These are phyloP conservation scores for Solanum chmielewskii DNA, from an alignment of 257 asterid genomes.

Conservation along the genomic window DNA sequence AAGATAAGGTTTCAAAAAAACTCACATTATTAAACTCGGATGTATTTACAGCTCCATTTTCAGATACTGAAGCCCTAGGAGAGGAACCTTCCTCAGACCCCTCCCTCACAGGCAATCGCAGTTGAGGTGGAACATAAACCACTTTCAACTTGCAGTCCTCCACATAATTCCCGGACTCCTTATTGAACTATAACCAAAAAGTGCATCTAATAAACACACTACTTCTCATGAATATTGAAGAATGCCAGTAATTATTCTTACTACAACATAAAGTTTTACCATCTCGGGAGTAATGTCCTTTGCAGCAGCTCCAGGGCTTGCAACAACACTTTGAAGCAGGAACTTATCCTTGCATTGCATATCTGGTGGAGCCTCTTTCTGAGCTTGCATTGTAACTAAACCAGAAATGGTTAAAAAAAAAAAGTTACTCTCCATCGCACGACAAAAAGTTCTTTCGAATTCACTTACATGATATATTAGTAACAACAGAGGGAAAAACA, in stretches of 20 bases:
- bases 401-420: neutral
- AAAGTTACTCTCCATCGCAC: neutral
- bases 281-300: slow-evolving; percentile 76
- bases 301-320: slow-evolving; percentile 45
- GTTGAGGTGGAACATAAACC: slow-evolving; percentile 50
- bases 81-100: slow-evolving; percentile 97
- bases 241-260: neutral
- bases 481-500: neutral
- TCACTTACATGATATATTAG: neutral
- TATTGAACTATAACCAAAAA: slow-evolving; percentile 46
- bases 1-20: neutral
- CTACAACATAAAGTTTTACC: slow-evolving; percentile 27
- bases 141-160: slow-evolving; percentile 93
- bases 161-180: slow-evolving; percentile 75
- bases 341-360: slow-evolving; percentile 95
- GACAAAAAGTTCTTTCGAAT: neutral
- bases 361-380: slow-evolving; percentile 85
- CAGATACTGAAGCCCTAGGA: slow-evolving; percentile 79
- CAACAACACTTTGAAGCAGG: slow-evolving; percentile 72
- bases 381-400: slow-evolving; percentile 98
- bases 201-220: neutral
- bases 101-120: slow-evolving; percentile 86
- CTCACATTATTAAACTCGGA: slow-evolving; percentile 54
- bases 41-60: slow-evolving; percentile 35
- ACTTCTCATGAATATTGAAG: neutral